Evolutionary conservation across 2,329 filamentous ascomycete genomes (phyloP), one percentile per base, ranked within the genome.

Genomic region (Phialemoniopsis sp.): DNA sequence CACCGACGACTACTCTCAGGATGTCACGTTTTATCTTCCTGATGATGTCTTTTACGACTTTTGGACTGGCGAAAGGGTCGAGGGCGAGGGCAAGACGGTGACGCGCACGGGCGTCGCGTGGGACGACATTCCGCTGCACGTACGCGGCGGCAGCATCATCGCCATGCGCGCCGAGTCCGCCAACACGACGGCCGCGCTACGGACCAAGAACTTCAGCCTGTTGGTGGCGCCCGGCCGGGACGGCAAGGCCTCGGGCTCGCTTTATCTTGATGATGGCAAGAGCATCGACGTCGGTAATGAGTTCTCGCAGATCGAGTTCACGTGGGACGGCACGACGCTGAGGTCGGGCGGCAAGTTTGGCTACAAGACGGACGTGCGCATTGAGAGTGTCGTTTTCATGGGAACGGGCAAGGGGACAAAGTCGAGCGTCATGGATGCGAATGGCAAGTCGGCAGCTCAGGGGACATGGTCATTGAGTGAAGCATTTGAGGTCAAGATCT

Each of bases 201-300:
- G 85, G 29, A 66, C 70, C 36, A 85, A 78, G 35, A 73, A 79
- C 0, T 90, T 85, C 82, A 76, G 75, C 8, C 47, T 90, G 31
- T 64, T 89, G 9, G 75, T 78, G 1, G 81, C 83, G 3, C 70
- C 86, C 1, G 69, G 74, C 45, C 50, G 54, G 2, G 52, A 71
- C 13, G 78, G 80, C 1, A 57, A 60, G 2, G 85, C 86, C 0
- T 63, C 52, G 3, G 86, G 86, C 0, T 58, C 65, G 14, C 58
- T 90, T 21, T 89, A 90, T 53, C 55, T 89, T 8, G 87, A 90
- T 50, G 87, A 91, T 49, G 86, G 87, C 2, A 82, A 83, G 60
- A 85, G 79, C 40, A 42, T 88, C 8, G 51, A 59, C 2, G 21
- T 26, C 21, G 21, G 21, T 6, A 10, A 26, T 10, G 21, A 6